Base-by-base conservation (phyloP, 768 basidiomycete species). In the Mrakia blollopis region DNA sequence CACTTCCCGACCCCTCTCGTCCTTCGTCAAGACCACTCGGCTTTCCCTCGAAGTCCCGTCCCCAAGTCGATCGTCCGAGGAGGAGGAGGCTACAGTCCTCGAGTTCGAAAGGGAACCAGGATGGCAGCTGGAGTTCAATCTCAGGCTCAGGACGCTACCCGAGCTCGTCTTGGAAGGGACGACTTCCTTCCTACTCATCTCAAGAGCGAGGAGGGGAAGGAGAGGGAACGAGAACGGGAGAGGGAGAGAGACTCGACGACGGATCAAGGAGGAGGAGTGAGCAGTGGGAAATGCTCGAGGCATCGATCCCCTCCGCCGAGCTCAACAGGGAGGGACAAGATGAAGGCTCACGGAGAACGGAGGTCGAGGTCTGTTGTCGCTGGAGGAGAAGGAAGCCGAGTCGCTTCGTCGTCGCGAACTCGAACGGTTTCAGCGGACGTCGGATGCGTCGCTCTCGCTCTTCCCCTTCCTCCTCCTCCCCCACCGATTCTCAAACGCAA, bases 181-280 rank as follows among this genome's bases (percentile, higher is more conserved):
- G 72, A 77, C 32, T 77, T 77, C 63, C 50, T 77, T 13, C 76
- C 76, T 0, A 41, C 72, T 2, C 76, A 77, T 50, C 72, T 77
- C 28, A 77, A 77, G 54, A 73, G 72, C 50, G 76, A 77, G 57
- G 65, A 73, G 39, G 76, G 76, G 39, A 77, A 77, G 63, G 47
- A 67, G 50, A 54, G 65, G 35, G 72, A 73, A 32, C 52, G 75
- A 8, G 75, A 71, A 41, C n/a, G 52, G 21, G 75, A 76, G 30
- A 57, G 75, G 32, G 75, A 68, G 39, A n/a, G 71, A 2, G 63
- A 72, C 23, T 73, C 62, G 30, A 60, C 69, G 28, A 71, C 76
- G 37, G 71, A 72, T 16, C 44, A 71, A 30, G 61, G 63, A 39
- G 67, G 62, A 50, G 76, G 69, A 28, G 63, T 44, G 18, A 41